These are phyloP conservation scores for Mycosphaerelloides madeirae DNA, from an alignment of 2,329 filamentous ascomycete species.

Conservation along the genomic window DNA sequence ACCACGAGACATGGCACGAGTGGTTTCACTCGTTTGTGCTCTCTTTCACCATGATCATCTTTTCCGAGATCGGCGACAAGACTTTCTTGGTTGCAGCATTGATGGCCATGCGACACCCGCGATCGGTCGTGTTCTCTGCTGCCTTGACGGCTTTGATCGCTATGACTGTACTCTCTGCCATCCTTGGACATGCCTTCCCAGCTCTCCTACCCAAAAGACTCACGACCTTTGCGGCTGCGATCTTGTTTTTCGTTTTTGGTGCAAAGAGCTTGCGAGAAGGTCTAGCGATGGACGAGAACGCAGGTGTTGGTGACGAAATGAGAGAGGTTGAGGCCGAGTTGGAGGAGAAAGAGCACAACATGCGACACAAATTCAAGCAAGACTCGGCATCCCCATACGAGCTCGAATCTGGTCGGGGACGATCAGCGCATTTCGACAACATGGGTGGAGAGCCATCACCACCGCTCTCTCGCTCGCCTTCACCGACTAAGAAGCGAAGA, in stretches of 20 bases:
- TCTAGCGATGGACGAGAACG: conserved; percentile 78
- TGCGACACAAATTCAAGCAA: conserved; percentile 62
- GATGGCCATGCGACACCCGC: conserved; percentile 98
- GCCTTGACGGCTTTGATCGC: conserved; percentile 83
- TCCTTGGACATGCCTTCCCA: conserved; percentile 88
- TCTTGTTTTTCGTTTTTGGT: conserved; percentile 86
- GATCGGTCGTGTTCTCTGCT: conserved; percentile 87
- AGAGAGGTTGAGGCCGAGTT: conserved; percentile 92
- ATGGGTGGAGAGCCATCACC: conserved; percentile 23
- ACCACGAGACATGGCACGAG: conserved; percentile 28
- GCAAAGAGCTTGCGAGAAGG: conserved; percentile 79
- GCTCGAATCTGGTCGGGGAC: conserved; percentile 45
- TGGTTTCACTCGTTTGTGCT: conserved; percentile 78
- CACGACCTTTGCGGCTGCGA: conserved; percentile 80
- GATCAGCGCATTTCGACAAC: conserved; percentile 5
- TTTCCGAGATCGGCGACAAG: conserved; percentile 97
- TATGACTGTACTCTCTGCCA: conserved; percentile 92
- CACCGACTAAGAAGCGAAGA: conserved; percentile 21
- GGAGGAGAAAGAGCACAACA: conserved; percentile 77
- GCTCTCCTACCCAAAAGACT: conserved; percentile 84
- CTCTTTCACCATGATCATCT: conserved; percentile 93
- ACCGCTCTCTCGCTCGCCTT: conserved; percentile 25
- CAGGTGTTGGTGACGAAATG: conserved; percentile 95
- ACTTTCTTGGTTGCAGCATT: conserved; percentile 94
- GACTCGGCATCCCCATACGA: conserved; percentile 50